phyloP scores from a whole-genome alignment of 2,329 filamentous ascomycete species.

The Coniella vitis region DNA sequence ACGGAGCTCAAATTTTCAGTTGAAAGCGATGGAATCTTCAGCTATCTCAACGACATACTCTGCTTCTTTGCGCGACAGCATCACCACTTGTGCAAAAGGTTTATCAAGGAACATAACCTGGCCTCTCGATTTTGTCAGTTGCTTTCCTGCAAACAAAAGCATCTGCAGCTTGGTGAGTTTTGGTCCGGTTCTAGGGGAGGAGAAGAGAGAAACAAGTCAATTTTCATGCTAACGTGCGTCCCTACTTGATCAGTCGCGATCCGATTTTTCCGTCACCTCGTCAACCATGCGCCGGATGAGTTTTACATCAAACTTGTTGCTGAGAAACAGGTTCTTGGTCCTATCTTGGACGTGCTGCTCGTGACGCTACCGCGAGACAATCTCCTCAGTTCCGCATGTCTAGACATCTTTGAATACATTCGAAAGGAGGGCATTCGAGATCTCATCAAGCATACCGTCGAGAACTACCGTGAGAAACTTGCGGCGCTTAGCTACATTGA shows the following conservation, averaged over 20 bases:
- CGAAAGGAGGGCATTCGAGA: conserved; percentile 75
- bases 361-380: conserved; percentile 89
- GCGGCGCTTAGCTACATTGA: conserved; percentile 73
- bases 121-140: conserved; percentile 75
- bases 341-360: conserved; percentile 76
- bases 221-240: conserved; percentile 14
- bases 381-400: conserved; percentile 82
- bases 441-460: conserved; percentile 75
- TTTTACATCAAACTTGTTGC: conserved; percentile 84
- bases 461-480: conserved; percentile 74
- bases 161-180: conserved; percentile 77
- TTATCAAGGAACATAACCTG: conserved; percentile 74
- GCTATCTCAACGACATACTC: conserved; percentile 85
- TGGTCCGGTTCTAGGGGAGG: not conserved
- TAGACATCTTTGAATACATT: conserved; percentile 91
- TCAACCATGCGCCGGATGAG: conserved; percentile 73
- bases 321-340: conserved; percentile 72
- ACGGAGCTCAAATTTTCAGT: conserved; percentile 65
- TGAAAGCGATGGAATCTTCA: conserved; percentile 83
- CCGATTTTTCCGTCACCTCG: conserved; percentile 85
- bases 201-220: no score
- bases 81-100: conserved; percentile 77
- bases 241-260: conserved; percentile 62
- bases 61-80: conserved; percentile 93
- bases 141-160: conserved; percentile 78